Conservation (phyloP, 169 alveolate genomes). For the Cryptosporidium meleagridis region DNA sequence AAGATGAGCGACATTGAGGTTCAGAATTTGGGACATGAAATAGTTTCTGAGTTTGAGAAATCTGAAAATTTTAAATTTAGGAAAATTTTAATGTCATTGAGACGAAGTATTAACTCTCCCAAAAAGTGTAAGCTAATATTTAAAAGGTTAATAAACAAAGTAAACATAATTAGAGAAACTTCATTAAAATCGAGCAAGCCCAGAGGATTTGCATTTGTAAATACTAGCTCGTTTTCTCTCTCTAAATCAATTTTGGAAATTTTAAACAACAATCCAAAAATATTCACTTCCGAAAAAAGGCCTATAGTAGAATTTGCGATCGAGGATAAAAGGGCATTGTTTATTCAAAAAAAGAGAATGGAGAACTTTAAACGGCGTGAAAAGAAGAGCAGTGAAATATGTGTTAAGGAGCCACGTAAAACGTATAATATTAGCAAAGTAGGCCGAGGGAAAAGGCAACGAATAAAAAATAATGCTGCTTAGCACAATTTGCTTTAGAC, state of each 20-base stretch:
- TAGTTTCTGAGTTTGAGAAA: conserved; percentile 26
- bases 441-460: conserved; percentile 21
- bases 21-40: neutral
- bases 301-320: conserved; percentile 73
- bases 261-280: conserved; percentile 45
- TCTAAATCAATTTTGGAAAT: neutral
- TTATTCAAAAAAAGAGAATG: conserved; percentile 14
- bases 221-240: conserved; percentile 13
- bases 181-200: conserved; percentile 14
- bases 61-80: neutral
- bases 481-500: neutral
- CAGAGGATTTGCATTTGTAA: conserved; percentile 41
- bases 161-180: conserved; percentile 44
- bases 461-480: conserved; percentile 9
- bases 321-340: conserved; percentile 57
- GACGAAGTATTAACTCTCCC: neutral
- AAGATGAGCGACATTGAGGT: neutral
- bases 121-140: conserved; percentile 10
- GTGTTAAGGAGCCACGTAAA: neutral
- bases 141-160: conserved; percentile 10
- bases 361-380: neutral
- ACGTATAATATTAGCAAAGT: neutral
- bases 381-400: no score
- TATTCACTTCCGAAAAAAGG: conserved; percentile 41
- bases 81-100: neutral